Evolutionary conservation across 495 filamentous ascomycete genomes (phyloP), one percentile per base, ranked within the genome.

Genomic region (Chlorociboria aeruginascens): DNA sequence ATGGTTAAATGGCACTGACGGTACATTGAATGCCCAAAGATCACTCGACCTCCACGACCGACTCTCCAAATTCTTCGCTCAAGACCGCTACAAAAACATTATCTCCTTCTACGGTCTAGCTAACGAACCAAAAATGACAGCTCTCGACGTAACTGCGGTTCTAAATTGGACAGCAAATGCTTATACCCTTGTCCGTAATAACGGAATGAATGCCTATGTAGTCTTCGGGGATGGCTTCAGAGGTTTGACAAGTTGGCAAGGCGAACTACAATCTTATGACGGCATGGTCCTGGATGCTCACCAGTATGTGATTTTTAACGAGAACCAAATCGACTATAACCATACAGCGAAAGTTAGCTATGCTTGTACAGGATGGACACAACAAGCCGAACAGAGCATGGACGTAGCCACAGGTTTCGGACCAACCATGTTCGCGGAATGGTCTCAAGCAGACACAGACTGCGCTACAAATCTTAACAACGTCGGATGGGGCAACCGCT

Each of bases 381-480:
- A 74, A 46, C 89, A 96, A 76, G 77, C 87, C 40, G 50, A 71
- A 48, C 65, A 70, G 42, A 83, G 81, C 62, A 79, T 86, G 65
- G 72, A 82, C 63, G 79, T 72, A 1, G 61, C 72, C 11, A 85
- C 81, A 7, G 93, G 92, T 34, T 99, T 89, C 72, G 93, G 93
- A 0, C 92, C 92, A 6, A 96, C 89, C n/a, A 79, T 97, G 45
- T 86, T 90, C 61, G 93, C 90, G 56, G 93, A 99, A 73, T 99
- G 89, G 87, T 87, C 82, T 3, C 92, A 97, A 72, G 90, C 93
- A 37, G 93, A 99, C 61, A 97, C 93, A 10, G 93, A 99, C 67
- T 99, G 93, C 68, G 78, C 87, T 2, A 52, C 73, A 53, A 79
- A 89, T 58, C 74, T 99, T 49, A 97, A 94, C 63, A 88, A 96